These are phyloP conservation scores for Metschnikowia rubicola DNA, from an alignment of 805 yeast species.

Conservation along the genomic window DNA sequence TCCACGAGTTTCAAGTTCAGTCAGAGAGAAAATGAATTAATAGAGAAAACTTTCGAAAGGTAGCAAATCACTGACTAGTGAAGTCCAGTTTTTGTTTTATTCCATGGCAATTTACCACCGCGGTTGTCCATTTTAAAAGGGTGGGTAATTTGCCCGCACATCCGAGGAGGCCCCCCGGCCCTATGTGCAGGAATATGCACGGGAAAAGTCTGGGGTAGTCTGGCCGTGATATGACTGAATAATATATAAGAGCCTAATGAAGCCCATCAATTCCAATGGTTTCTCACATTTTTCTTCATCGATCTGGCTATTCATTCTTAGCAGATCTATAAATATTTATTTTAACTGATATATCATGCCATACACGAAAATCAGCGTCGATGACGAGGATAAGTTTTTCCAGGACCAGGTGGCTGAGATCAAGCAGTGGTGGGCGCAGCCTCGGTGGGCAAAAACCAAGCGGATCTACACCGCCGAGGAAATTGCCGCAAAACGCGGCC, in stretches of 20 bases:
- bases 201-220: slow-evolving; percentile 14
- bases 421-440: slow-evolving; percentile 87
- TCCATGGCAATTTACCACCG: too few species aligned
- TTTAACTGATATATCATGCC: slow-evolving; percentile 29
- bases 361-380: slow-evolving; percentile 55
- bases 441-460: slow-evolving; percentile 87
- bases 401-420: slow-evolving; percentile 69
- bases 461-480: slow-evolving; percentile 87
- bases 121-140: too few species aligned
- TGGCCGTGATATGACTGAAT: background rate
- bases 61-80: too few species aligned
- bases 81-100: too few species aligned
- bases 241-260: too few species aligned
- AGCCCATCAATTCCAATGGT: too few species aligned
- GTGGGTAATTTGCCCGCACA: slow-evolving; percentile 4
- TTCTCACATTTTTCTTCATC: too few species aligned
- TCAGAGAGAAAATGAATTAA: too few species aligned
- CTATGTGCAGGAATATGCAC: slow-evolving; percentile 3
- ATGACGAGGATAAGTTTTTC: slow-evolving; percentile 61
- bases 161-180: slow-evolving; percentile 12
- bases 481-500: slow-evolving; percentile 85
- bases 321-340: too few species aligned
- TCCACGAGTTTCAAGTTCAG: too few species aligned
- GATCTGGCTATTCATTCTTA: too few species aligned
- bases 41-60: too few species aligned